phyloP scores from a whole-genome alignment of 2,329 filamentous ascomycete genomes.

The Fusarium pilosicola region DNA sequence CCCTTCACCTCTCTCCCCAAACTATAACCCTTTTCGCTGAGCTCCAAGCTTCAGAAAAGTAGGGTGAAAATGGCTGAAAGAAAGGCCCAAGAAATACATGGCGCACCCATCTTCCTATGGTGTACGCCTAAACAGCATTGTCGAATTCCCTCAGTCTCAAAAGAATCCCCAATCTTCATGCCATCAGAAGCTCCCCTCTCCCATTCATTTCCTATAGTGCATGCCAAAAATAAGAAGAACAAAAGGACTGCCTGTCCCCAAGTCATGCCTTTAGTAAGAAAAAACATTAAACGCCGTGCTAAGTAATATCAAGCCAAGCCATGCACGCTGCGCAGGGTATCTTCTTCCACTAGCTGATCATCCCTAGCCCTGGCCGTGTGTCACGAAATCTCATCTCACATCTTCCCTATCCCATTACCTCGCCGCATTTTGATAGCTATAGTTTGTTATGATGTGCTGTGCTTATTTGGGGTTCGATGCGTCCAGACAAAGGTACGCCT shows the following conservation, averaged over 20 bases:
- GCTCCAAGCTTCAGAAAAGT: not conserved
- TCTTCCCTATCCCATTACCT: constrained; percentile 28
- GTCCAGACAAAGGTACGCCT: constrained; percentile 65
- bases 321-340: constrained; percentile 47
- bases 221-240: constrained; percentile 19
- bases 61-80: not conserved
- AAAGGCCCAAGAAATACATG: constrained; percentile 10
- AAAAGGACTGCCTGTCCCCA: constrained; percentile 30
- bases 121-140: not conserved
- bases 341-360: constrained; percentile 40
- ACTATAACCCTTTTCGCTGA: not conserved
- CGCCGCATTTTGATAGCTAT: constrained; percentile 22
- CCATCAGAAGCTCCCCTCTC: not conserved
- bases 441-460: constrained; percentile 6
- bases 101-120: not conserved
- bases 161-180: constrained; percentile 1
- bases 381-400: constrained; percentile 6
- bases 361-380: constrained; percentile 31
- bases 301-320: constrained; percentile 47
- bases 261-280: constrained; percentile 32
- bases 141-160: not conserved
- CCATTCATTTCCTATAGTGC: constrained; percentile 14
- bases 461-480: constrained; percentile 55
- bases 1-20: not conserved
- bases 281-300: constrained; percentile 50